Evolutionary conservation across 192 early-diverging fungal genomes (phyloP), one percentile per base, ranked within the genome.

Genomic region (Phlyctochytrium planicorne): DNA sequence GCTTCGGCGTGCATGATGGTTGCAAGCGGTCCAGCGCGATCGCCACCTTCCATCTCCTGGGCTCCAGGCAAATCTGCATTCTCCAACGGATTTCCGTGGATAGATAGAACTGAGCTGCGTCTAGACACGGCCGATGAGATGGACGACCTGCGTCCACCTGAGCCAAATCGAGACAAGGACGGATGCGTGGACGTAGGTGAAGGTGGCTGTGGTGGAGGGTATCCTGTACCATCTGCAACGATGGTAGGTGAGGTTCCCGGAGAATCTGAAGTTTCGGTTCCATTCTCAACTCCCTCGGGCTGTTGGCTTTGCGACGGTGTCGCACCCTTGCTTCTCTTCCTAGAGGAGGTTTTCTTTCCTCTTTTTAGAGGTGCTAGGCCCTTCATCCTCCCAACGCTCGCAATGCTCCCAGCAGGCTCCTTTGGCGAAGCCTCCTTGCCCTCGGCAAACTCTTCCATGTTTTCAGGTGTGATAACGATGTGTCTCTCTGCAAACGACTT

Each of bases 401-500:
- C 40, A 20, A 14, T 20, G 40, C 10, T 47, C 40, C 40, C 40
- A 6, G 40, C 40, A 6, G 20, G 10, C 40, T 47, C 40, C n/a
- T n/a, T n/a, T n/a, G n/a, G n/a, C n/a, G n/a, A n/a, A n/a, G n/a
- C n/a, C 17, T 76, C 74, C 16, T 29, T 17, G 27, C 66, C 74
- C n/a, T n/a, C n/a, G 29, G 62, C n/a, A 36, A 67, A 66, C 17
- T 76, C 61, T 27, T 76, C 62, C 20, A 35, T 55, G 62, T 75
- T 66, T 17, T 78, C 73, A 14, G 66, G 72, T 25, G 69, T 73
- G 59, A 78, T 72, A n/a, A 63, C 47, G 2, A 78, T 53, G 59
- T 78, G 76, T 31, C 71, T 37, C 34, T 78, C 76, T 16, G 63
- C 67, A 61, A 78, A 78, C 32, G 67, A 70, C 34, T 74, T 78